A percentile compares a stretch with the other conserved stretches of the same genome.
These are phyloP conservation scores for Tricharina praecox DNA, from an alignment of 495 filamentous ascomycete genomes.

Conservation along the genomic window DNA sequence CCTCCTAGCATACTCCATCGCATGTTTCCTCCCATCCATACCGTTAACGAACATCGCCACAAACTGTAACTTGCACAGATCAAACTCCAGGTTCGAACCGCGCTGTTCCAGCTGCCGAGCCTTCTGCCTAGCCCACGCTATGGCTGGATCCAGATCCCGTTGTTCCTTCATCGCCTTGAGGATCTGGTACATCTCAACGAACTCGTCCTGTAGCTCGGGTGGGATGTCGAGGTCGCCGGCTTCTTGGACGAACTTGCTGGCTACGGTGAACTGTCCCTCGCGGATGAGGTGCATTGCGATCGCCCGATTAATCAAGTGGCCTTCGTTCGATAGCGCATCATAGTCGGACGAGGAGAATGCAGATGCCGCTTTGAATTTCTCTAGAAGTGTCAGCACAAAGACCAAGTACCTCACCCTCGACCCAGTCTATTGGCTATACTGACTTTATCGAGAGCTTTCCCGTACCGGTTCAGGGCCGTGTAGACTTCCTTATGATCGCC, in stretches of 20 bases:
- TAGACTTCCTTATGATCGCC: constrained; percentile 66
- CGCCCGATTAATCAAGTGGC: constrained; percentile 67
- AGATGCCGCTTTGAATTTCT: constrained; percentile 67
- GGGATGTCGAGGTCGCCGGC: constrained; percentile 26
- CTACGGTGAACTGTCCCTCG: constrained; percentile 82
- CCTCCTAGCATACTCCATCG: constrained; percentile 53
- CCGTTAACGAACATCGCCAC: constrained; percentile 57
- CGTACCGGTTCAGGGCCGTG: constrained; percentile 58
- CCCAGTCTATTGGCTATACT: not conserved
- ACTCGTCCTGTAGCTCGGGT: constrained; percentile 51
- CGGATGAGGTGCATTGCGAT: constrained; percentile 92
- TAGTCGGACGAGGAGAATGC: constrained; percentile 65
- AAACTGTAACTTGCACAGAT: constrained; percentile 72
- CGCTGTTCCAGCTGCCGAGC: constrained; percentile 53
- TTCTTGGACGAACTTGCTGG: constrained; percentile 62
- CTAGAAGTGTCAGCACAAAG: constrained; percentile 2
- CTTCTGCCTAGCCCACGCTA: constrained; percentile 64
- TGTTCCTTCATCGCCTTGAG: constrained; percentile 53
- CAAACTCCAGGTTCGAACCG: constrained; percentile 87
- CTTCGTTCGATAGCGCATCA: constrained; percentile 61
- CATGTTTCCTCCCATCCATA: constrained; percentile 29
- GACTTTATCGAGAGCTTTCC: constrained; percentile 70
- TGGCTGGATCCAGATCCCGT: constrained; percentile 62
- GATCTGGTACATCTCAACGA: constrained; percentile 79
- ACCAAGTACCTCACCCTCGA: not conserved